Evolutionary conservation across 2,329 filamentous ascomycete genomes (phyloP).

Genomic region (Xylariaceae sp.): DNA sequence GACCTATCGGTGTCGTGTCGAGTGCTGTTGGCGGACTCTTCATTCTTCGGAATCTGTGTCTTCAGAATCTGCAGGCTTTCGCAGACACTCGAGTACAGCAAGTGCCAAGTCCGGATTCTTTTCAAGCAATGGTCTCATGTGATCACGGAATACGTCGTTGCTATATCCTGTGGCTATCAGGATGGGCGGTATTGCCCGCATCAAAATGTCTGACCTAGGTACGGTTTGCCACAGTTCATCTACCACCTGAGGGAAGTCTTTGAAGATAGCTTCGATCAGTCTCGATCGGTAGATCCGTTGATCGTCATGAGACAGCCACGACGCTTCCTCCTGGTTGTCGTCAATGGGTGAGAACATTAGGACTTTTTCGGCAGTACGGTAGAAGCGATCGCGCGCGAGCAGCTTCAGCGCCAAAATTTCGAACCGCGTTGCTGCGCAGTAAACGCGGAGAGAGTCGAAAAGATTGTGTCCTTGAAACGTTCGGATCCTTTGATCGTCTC

Average conservation of each 20-base stretch:
- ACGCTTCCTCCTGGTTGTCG: background rate
- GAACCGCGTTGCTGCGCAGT: conserved; percentile 37
- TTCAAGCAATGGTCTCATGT: conserved; percentile 11
- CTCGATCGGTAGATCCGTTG: conserved; percentile 7
- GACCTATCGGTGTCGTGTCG: background rate
- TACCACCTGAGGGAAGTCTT: conserved; percentile 24
- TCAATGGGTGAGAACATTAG: background rate
- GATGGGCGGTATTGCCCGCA: conserved; percentile 19
- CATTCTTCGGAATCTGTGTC: too few species aligned
- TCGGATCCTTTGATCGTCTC: background rate
- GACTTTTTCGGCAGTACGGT: conserved; percentile 20
- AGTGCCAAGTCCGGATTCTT: conserved; percentile 8
- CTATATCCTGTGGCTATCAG: conserved; percentile 15
- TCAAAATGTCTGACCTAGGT: conserved; percentile 15
- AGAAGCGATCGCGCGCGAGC: conserved; percentile 32
- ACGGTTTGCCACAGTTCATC: conserved; percentile 28
- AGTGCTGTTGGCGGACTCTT: too few species aligned
- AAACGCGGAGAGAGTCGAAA: conserved; percentile 28
- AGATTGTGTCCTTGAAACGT: conserved; percentile 14
- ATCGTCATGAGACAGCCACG: conserved; percentile 4
- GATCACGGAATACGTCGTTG: conserved; percentile 7
- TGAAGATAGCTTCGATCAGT: conserved; percentile 5
- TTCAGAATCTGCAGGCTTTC: background rate
- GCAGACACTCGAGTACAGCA: conserved; percentile 8
- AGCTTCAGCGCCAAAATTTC: conserved; percentile 33